Base-by-base conservation (phyloP, 768 basidiomycete species). In the Collybia sp. region DNA sequence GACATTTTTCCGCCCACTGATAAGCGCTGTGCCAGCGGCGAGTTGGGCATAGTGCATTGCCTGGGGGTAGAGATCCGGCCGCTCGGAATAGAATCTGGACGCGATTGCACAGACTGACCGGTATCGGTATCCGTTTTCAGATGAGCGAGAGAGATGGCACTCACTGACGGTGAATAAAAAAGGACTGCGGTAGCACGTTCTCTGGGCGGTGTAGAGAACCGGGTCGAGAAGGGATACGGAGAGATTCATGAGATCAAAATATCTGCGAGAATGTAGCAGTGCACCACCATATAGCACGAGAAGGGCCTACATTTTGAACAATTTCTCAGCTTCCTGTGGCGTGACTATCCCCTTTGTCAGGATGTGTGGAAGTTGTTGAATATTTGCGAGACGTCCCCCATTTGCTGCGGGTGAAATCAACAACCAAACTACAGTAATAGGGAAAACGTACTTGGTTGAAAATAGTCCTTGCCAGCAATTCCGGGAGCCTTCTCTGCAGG, bases 91-190 rank as follows among this genome's bases (percentile, higher is more conserved):
- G 63, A 85, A 93, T 47, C 92, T 73, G 11, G 92, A 92, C 5
- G 93, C 82, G 46, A 93, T 79, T 2, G 89, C 92, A 60, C 93
- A 95, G 34, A 96, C 88, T 89, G 57, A 20, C 25, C 25, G 25
- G 25, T 25, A 8, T 25, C 25, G 8, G 25, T 25, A 8, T 25
- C 8, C 25, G 25, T 25, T 25, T 3, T 25, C 8, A 8, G 25
- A 25, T 25, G 25, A 25, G 25, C 3, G 8, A 25, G 8, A 3
- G 20, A 38, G 10, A 18, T n/a, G 12, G 39, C 52, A 80, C 82
- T 77, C 55, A 91, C 88, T 79, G 47, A 92, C 89, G 30, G 93
- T 94, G 65, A 95, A 93, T 32, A 97, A 63, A 70, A 95, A 95
- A 2, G 93, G 90, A 55, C 86, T 90, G 16, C 93, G 80, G 63